These are phyloP conservation scores for Didymella exigua DNA, from an alignment of 2,329 filamentous ascomycete species.

Conservation along the genomic window DNA sequence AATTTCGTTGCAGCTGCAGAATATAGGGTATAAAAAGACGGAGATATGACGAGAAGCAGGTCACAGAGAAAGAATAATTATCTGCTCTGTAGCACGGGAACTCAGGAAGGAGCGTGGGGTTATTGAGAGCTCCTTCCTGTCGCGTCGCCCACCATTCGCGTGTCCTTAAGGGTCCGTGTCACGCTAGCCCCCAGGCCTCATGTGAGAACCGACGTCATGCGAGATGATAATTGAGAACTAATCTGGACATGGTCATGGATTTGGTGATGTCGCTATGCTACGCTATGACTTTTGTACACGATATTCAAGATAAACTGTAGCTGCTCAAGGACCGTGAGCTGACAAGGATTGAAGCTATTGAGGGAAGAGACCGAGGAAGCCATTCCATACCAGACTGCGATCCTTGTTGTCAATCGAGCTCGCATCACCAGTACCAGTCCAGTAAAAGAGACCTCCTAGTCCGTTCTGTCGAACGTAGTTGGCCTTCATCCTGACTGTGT, in stretches of 20 bases:
- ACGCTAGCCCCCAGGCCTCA: slow-evolving; percentile 14
- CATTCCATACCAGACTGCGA: slow-evolving; percentile 65
- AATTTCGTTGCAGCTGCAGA: slow-evolving; percentile 22
- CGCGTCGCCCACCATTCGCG: slow-evolving; percentile 12
- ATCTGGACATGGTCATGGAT: not conserved
- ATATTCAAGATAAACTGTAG: not conserved
- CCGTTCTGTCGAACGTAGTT: slow-evolving; percentile 72
- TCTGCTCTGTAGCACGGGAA: slow-evolving; percentile 12
- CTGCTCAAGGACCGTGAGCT: not conserved
- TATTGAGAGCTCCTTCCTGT: slow-evolving; percentile 10
- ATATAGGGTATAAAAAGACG: not conserved
- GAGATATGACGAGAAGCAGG: not conserved
- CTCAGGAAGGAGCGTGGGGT: slow-evolving; percentile 21
- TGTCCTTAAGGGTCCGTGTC: slow-evolving; percentile 17
- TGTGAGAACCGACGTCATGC: slow-evolving; percentile 15
- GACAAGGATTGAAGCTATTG: slow-evolving; percentile 20
- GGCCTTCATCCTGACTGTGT: slow-evolving; percentile 77
- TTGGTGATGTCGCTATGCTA: slow-evolving; percentile 12
- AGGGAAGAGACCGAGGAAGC: slow-evolving; percentile 59
- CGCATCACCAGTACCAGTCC: slow-evolving; percentile 76
- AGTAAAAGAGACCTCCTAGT: slow-evolving; percentile 80
- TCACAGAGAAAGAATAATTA: not conserved
- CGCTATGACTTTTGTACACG: slow-evolving; percentile 11
- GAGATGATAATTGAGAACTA: not conserved
- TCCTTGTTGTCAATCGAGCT: slow-evolving; percentile 49